Evolutionary conservation across 2,329 filamentous ascomycete genomes (phyloP).

Genomic region (Claviceps capensis): DNA sequence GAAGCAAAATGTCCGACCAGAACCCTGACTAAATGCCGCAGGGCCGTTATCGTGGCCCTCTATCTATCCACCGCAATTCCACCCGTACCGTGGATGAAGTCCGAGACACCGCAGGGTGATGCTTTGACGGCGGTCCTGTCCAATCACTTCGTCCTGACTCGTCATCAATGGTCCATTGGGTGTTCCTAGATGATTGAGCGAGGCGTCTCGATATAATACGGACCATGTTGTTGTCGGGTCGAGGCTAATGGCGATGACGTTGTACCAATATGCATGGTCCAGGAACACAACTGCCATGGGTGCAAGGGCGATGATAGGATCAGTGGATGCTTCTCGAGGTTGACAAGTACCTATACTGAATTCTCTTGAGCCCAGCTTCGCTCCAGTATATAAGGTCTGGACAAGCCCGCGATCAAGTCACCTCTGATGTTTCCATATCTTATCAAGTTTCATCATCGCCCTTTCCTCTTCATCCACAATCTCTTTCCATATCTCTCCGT

Average conservation of each 20-base stretch:
- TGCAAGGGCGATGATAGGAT: background rate
- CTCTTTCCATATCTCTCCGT: background rate
- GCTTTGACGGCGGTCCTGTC: background rate
- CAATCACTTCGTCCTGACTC: constrained; percentile 1
- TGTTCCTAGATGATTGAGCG: background rate
- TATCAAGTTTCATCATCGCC: background rate
- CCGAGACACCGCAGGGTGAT: constrained; percentile 3
- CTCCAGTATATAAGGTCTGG: background rate
- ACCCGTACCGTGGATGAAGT: constrained; percentile 8
- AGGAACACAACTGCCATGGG: background rate
- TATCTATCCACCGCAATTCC: constrained; percentile 11
- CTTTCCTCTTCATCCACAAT: constrained; percentile 1
- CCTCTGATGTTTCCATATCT: background rate
- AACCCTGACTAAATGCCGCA: constrained; percentile 17
- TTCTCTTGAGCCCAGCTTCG: background rate
- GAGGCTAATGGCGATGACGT: background rate
- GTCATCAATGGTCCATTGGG: background rate
- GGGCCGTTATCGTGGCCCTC: constrained; percentile 12
- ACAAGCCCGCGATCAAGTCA: background rate
- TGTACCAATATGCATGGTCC: background rate
- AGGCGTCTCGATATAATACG: background rate
- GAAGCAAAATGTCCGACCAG: constrained; percentile 8
- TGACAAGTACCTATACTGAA: background rate
- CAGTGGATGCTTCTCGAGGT: background rate
- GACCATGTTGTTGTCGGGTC: background rate